Evolutionary conservation across 2,329 filamentous ascomycete species (phyloP).

Genomic region (Cryphonectria naterciae): DNA sequence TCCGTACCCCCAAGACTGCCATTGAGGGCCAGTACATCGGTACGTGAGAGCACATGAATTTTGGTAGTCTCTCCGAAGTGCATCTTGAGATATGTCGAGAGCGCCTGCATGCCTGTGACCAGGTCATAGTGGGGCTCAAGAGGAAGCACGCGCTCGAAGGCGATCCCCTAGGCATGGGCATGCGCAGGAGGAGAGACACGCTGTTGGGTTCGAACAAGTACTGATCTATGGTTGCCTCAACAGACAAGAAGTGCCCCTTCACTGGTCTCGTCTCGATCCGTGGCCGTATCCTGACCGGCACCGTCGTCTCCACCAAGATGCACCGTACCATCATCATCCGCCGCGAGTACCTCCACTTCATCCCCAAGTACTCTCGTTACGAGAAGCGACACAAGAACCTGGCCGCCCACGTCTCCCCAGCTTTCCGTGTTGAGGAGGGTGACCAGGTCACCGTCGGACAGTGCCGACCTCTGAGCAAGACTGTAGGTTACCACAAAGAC

Average conservation of each 20-base stretch:
- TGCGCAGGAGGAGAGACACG: not conserved
- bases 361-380: slow-evolving; percentile 99
- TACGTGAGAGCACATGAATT: slow-evolving; percentile 59
- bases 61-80: not conserved
- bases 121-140: slow-evolving; percentile 5
- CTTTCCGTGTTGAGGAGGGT: slow-evolving; percentile 99
- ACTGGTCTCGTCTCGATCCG: slow-evolving; percentile 98
- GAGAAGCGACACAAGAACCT: slow-evolving; percentile 99
- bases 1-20: slow-evolving; percentile 97
- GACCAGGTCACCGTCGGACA: slow-evolving; percentile 99
- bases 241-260: slow-evolving; percentile 99
- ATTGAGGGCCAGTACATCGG: slow-evolving; percentile 99
- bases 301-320: slow-evolving; percentile 99
- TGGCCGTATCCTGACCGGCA: slow-evolving; percentile 99
- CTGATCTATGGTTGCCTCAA: slow-evolving; percentile 32
- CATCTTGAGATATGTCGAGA: slow-evolving; percentile 6
- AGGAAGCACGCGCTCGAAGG: slow-evolving; percentile 6
- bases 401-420: slow-evolving; percentile 96
- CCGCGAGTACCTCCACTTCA: slow-evolving; percentile 99
- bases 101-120: not conserved
- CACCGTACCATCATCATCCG: slow-evolving; percentile 99
- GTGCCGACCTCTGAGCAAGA: slow-evolving; percentile 99
- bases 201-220: slow-evolving; percentile 23
- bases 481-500: slow-evolving; percentile 66
- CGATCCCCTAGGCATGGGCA: not conserved